Evolutionary conservation across 257 asterid genomes (phyloP).

Genomic region (Striga asiatica): DNA sequence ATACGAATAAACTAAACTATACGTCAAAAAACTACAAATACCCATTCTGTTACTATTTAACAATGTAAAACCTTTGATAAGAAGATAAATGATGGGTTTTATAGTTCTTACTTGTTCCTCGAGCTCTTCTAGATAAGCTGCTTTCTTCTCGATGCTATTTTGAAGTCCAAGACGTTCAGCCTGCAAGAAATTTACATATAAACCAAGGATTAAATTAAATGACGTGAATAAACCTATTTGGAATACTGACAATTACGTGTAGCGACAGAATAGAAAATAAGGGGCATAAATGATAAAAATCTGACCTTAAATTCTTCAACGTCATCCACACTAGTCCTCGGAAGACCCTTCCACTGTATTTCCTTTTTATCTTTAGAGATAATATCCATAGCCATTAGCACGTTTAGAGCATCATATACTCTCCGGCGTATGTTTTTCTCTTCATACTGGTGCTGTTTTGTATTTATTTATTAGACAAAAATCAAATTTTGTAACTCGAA

Average conservation of each 20-base stretch:
- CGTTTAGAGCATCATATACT: slow-evolving; percentile 93
- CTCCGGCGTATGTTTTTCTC: slow-evolving; percentile 96
- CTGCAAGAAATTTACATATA: slow-evolving; percentile 33
- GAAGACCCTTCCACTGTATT: slow-evolving; percentile 98
- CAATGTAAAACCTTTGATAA: too few relatives aligned
- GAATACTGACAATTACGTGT: slow-evolving; percentile 1
- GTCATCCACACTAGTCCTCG: slow-evolving; percentile 77
- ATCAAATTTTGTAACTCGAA: slow-evolving; percentile 1
- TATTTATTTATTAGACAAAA: slow-evolving; percentile 9
- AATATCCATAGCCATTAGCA: slow-evolving; percentile 98
- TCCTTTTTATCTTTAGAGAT: slow-evolving; percentile 95
- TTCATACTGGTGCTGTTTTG: slow-evolving; percentile 92
- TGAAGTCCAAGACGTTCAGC: slow-evolving; percentile 62
- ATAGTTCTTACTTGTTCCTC: slow-evolving; percentile 68
- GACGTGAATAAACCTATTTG: slow-evolving; percentile 2
- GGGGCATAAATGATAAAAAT: background rate
- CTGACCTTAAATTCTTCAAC: slow-evolving; percentile 76
- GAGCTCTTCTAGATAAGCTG: slow-evolving; percentile 81
- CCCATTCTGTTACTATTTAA: too few relatives aligned
- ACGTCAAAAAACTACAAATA: too few relatives aligned
- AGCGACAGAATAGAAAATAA: too few relatives aligned
- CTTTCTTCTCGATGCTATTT: slow-evolving; percentile 77
- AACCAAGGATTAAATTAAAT: slow-evolving; percentile 5
- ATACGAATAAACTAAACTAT: too few relatives aligned
- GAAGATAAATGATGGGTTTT: too few relatives aligned